A percentile compares a stretch with the other conserved stretches of the same genome.
phyloP scores from a whole-genome alignment of 148 eudicot genomes.

The Camellia granthamiana region DNA sequence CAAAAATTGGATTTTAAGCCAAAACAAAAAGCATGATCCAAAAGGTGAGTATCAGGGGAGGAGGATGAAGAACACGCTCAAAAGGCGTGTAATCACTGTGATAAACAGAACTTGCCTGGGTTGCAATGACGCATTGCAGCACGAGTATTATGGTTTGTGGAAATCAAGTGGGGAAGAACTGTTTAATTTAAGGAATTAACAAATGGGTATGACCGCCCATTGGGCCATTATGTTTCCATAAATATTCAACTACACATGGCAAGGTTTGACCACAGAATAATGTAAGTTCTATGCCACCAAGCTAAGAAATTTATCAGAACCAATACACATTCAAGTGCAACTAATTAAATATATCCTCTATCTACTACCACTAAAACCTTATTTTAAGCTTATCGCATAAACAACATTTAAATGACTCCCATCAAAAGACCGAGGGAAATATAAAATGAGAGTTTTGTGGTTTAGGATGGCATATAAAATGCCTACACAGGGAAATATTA shows the following conservation, averaged over 20 bases:
- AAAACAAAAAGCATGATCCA: constrained; percentile 23
- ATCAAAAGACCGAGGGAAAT: too few species aligned
- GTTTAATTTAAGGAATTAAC: not conserved
- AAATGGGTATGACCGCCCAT: not conserved
- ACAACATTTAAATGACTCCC: too few species aligned
- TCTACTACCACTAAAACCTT: too few species aligned
- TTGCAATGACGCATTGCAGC: not conserved
- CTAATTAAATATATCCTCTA: too few species aligned
- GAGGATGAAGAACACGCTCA: not conserved
- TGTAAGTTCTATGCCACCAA: not conserved
- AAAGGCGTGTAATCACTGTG: not conserved
- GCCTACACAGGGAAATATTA: too few species aligned
- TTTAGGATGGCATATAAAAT: too few species aligned
- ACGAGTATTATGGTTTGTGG: not conserved
- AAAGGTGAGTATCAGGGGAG: constrained; percentile 31
- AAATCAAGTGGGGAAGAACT: constrained; percentile 1
- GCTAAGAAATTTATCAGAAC: too few species aligned
- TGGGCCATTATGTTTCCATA: not conserved
- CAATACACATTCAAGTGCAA: too few species aligned
- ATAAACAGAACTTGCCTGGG: not conserved
- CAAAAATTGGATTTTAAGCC: constrained; percentile 20
- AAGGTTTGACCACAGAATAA: constrained; percentile 11
- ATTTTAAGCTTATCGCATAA: too few species aligned
- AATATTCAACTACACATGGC: not conserved
- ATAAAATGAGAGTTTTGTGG: too few species aligned